A percentile compares a stretch with the other conserved stretches of the same genome.
phyloP scores from a whole-genome alignment of 2,329 filamentous ascomycete genomes.

The Fusarium lyarnte region DNA sequence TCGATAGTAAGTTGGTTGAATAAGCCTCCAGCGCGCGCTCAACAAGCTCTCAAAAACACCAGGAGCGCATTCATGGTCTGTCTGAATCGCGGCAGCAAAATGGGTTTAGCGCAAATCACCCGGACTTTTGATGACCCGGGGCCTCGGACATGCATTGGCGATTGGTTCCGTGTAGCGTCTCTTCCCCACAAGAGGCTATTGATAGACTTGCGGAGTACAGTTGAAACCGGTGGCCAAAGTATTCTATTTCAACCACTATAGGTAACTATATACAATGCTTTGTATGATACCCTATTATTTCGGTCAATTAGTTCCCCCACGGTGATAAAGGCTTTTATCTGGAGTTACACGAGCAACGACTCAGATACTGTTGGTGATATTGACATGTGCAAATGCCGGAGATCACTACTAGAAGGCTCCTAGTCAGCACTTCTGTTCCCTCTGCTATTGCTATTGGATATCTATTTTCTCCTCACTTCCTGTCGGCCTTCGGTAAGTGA shows the following conservation, averaged over 20 bases:
- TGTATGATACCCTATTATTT: background rate
- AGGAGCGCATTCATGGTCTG: slow-evolving; percentile 38
- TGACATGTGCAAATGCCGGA: background rate
- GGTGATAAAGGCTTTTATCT: background rate
- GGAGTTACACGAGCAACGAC: background rate
- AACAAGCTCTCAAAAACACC: slow-evolving; percentile 40
- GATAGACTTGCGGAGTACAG: background rate
- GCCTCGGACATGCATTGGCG: background rate
- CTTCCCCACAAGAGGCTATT: background rate
- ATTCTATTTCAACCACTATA: background rate
- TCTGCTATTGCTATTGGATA: background rate
- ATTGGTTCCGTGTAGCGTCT: background rate
- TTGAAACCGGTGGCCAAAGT: background rate
- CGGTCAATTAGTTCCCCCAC: background rate
- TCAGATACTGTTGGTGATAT: background rate
- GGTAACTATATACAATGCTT: background rate
- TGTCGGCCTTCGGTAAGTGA: background rate
- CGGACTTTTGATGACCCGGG: slow-evolving; percentile 34
- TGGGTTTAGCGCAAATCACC: slow-evolving; percentile 10
- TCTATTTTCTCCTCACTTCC: background rate
- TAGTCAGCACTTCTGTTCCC: background rate
- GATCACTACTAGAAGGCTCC: background rate
- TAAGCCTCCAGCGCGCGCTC: slow-evolving; percentile 29
- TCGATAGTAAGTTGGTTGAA: slow-evolving; percentile 29
- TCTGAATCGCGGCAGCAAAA: slow-evolving; percentile 30